Conservation (phyloP, 2,329 filamentous ascomycete genomes). For the Colletotrichum neosansevieriae region DNA sequence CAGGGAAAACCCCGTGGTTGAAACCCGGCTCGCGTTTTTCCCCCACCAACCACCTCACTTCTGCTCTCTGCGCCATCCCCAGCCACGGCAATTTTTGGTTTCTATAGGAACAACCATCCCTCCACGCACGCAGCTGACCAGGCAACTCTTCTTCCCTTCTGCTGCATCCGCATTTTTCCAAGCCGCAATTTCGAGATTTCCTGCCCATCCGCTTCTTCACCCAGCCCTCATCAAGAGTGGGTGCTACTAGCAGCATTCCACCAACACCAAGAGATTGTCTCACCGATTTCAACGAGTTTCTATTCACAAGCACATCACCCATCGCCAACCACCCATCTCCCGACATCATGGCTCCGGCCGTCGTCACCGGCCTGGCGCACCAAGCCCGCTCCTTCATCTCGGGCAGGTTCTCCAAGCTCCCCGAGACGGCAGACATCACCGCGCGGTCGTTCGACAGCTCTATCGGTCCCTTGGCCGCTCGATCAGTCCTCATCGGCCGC, state of each 20-base stretch:
- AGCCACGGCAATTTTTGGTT: slow-evolving; percentile 44
- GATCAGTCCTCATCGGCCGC: slow-evolving; percentile 56
- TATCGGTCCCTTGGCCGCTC: slow-evolving; percentile 58
- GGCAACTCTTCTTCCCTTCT: slow-evolving; percentile 26
- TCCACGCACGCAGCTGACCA: slow-evolving; percentile 17
- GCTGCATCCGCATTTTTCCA: slow-evolving; percentile 2
- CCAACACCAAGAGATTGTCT: slow-evolving; percentile 17
- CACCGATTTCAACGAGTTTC: slow-evolving; percentile 1
- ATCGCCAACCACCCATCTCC: slow-evolving; percentile 41
- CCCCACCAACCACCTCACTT: slow-evolving; percentile 41
- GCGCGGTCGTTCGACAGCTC: slow-evolving; percentile 46
- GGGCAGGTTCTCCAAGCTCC: slow-evolving; percentile 46
- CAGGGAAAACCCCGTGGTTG: slow-evolving; percentile 8
- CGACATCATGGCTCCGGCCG: slow-evolving; percentile 55
- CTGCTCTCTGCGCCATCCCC: slow-evolving; percentile 27
- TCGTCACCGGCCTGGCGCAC: slow-evolving; percentile 44
- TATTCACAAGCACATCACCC: not conserved
- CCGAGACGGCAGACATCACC: slow-evolving; percentile 36
- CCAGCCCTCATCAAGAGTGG: slow-evolving; percentile 6
- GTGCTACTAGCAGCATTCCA: slow-evolving; percentile 19
- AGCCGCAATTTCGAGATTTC: slow-evolving; percentile 4
- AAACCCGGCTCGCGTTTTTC: slow-evolving; percentile 5
- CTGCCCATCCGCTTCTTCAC: not conserved
- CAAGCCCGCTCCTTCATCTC: slow-evolving; percentile 45
- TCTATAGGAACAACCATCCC: slow-evolving; percentile 44